Evolutionary conservation across 805 yeast species (phyloP).

Genomic region (Candida ponderosae): DNA sequence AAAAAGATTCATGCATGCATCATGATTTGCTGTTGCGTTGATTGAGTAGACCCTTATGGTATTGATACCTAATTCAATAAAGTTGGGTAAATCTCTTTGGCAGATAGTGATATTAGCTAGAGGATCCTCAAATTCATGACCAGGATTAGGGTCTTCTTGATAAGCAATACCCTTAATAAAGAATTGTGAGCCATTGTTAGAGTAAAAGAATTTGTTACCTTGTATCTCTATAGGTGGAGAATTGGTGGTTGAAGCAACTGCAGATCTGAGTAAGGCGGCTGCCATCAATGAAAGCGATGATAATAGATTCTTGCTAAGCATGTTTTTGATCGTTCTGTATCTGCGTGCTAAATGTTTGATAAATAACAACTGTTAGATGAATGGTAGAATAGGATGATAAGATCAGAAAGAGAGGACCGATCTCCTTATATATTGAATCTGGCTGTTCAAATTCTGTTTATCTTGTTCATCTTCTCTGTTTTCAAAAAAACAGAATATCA

Average conservation of each 20-base stretch:
- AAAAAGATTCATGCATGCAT: constrained; percentile 58
- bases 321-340: too few relatives aligned
- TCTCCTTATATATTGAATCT: too few relatives aligned
- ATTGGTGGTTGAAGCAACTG: constrained; percentile 14
- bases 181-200: constrained; percentile 66
- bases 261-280: not conserved
- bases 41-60: constrained; percentile 73
- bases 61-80: constrained; percentile 54
- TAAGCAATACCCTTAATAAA: constrained; percentile 72
- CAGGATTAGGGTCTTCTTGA: constrained; percentile 42
- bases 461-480: too few relatives aligned
- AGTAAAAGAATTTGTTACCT: constrained; percentile 65
- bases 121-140: constrained; percentile 48
- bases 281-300: too few relatives aligned
- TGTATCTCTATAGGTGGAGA: constrained; percentile 47
- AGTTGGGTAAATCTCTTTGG: constrained; percentile 64
- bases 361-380: too few relatives aligned
- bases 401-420: too few relatives aligned
- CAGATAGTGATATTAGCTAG: constrained; percentile 56
- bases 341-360: too few relatives aligned
- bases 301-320: too few relatives aligned
- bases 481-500: too few relatives aligned
- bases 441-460: too few relatives aligned
- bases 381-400: too few relatives aligned
- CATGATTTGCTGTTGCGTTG: constrained; percentile 58